A percentile compares a stretch with the other conserved stretches of the same genome.
Conservation (phyloP, 2,329 filamentous ascomycete species). For the Penicillium brasilianum region DNA sequence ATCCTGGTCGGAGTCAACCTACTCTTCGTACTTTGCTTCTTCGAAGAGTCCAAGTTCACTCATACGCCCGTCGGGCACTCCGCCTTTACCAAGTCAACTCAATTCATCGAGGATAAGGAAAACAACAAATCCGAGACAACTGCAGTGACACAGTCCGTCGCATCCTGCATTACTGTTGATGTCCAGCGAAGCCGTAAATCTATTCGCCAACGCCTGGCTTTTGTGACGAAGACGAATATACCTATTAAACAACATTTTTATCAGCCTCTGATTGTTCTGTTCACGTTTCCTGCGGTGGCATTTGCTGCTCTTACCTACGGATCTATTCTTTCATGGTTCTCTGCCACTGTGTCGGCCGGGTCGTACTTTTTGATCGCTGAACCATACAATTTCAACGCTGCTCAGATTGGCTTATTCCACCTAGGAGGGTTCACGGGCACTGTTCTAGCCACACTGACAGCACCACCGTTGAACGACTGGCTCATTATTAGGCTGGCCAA, state of each 20-base stretch:
- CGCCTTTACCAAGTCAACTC: background rate
- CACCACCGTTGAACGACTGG: slow-evolving; percentile 7
- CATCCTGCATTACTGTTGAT: background rate
- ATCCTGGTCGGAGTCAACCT: slow-evolving; percentile 16
- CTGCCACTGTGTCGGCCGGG: slow-evolving; percentile 10
- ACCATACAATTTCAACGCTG: slow-evolving; percentile 15
- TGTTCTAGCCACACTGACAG: slow-evolving; percentile 3
- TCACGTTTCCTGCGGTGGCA: slow-evolving; percentile 15
- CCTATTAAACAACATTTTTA: slow-evolving; percentile 16
- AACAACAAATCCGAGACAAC: background rate
- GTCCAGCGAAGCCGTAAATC: slow-evolving; percentile 10
- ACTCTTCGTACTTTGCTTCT: slow-evolving; percentile 17
- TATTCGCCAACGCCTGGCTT: slow-evolving; percentile 15
- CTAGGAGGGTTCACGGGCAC: slow-evolving; percentile 15
- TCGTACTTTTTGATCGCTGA: background rate
- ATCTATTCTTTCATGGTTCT: slow-evolving; percentile 16
- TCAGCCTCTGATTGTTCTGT: slow-evolving; percentile 12
- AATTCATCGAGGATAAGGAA: background rate
- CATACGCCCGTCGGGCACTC: background rate
- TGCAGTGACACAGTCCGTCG: background rate
- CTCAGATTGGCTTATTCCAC: slow-evolving; percentile 17
- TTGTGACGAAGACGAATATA: slow-evolving; percentile 15
- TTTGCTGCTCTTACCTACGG: slow-evolving; percentile 19
- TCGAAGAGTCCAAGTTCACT: slow-evolving; percentile 22
- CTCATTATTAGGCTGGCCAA: slow-evolving; percentile 10